phyloP scores from a whole-genome alignment of 352 stramenopile species.

The Globisporangium sylvaticum region DNA sequence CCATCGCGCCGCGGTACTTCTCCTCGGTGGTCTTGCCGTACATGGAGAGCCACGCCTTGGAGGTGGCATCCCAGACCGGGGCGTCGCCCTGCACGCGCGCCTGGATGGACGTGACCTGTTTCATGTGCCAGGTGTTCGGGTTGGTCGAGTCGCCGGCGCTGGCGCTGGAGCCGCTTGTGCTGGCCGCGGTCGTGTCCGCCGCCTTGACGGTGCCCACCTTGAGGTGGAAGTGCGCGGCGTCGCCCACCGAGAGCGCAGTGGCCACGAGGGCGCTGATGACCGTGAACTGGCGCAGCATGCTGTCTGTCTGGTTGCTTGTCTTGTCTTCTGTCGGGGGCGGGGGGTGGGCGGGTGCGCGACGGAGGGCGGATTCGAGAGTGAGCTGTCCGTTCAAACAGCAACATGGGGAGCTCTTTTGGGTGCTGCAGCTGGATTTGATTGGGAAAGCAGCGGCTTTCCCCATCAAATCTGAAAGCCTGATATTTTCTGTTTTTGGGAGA shows the following conservation, averaged over 20 bases:
- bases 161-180: neutral
- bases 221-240: conserved; percentile 16
- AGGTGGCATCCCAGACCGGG: conserved; percentile 33
- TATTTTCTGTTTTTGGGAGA: neutral
- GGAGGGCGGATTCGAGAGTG: conserved; percentile 1
- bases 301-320: neutral
- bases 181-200: neutral
- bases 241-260: conserved; percentile 13
- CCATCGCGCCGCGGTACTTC: conserved; percentile 25
- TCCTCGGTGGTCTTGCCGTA: conserved; percentile 27
- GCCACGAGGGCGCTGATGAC: conserved; percentile 14
- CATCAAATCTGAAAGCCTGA: neutral
- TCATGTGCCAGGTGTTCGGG: conserved; percentile 29
- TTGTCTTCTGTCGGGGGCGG: neutral
- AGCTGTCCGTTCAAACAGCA: neutral
- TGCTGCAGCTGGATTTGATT: conserved; percentile 4
- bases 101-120: conserved; percentile 42
- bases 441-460: too few species aligned
- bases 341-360: neutral
- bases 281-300: conserved; percentile 15
- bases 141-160: conserved; percentile 5
- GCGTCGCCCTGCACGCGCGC: conserved; percentile 52
- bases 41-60: conserved; percentile 28
- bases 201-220: conserved; percentile 12
- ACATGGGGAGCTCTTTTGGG: neutral